Evolutionary conservation across 306 rosid species (phyloP).

Genomic region (Cicer arietinum): DNA sequence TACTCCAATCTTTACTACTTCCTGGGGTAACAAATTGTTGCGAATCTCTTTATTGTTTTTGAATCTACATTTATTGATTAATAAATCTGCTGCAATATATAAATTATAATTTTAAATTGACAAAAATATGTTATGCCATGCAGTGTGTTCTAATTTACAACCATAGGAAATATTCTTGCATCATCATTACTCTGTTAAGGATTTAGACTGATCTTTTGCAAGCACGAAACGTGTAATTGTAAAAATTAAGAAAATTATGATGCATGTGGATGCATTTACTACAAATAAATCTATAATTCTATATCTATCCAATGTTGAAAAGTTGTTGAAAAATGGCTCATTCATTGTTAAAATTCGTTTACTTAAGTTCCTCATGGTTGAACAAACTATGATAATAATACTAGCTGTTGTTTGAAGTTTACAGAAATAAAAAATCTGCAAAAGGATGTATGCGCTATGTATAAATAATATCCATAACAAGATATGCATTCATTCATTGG

Average conservation of each 20-base stretch:
- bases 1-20: constrained; percentile 80
- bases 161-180: neutral
- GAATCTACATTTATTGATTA: neutral
- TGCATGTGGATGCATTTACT: constrained; percentile 4
- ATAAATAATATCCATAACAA: neutral
- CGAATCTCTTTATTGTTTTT: constrained; percentile 5
- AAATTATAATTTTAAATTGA: neutral
- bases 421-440: neutral
- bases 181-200: neutral
- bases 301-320: constrained; percentile 21
- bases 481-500: constrained; percentile 13
- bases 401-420: constrained; percentile 21
- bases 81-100: constrained; percentile 2
- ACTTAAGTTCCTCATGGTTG: neutral
- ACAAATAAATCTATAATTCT: neutral
- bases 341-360: constrained; percentile 11
- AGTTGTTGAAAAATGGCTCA: constrained; percentile 2
- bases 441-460: neutral
- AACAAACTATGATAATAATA: constrained; percentile 24
- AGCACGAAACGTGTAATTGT: neutral
- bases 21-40: constrained; percentile 71
- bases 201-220: constrained; percentile 2
- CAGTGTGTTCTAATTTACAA: constrained; percentile 19
- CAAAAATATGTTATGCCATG: neutral
- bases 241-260: constrained; percentile 10